Evolutionary conservation across 768 basidiomycete species (phyloP), one percentile per base, ranked within the genome.

Genomic region (Pholiota microspora): DNA sequence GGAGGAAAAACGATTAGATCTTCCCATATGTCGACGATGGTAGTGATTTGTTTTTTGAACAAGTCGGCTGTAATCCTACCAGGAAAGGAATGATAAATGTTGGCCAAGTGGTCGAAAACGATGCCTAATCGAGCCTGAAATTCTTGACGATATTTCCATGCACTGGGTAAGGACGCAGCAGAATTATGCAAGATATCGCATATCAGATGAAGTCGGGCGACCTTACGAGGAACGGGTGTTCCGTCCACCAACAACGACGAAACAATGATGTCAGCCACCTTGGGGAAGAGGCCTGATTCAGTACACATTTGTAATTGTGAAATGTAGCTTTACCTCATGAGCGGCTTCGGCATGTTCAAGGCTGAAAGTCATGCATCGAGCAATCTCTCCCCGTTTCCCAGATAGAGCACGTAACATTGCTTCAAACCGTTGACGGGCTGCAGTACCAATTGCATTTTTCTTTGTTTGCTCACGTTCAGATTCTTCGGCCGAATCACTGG

Each of bases 121-220:
- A 89, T 82, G n/a, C 91, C 92, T 4, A 99, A 81, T 34, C 92
- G 79, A 8, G 85, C 79, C 67, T 98, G 96, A 63, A 98, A 96
- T 62, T 96, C 92, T 57, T 93, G 86, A 27, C 97, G 88, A 71
- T 92, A 98, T 68, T 92, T 94, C 97, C 97, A 99, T 6, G 95
- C 96, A 69, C 93, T 95, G 0, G 94, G 94, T 12, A 98, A 82
- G 2, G 94, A 77, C 2, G 92, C 93, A 29, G 93, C 92, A 18
- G 95, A 97, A 69, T 99, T 99, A 71, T 98, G 95, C 40, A 99
- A 78, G 59, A 99, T 98, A 67, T 99, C 97, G 67, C 95, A 98
- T 51, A 98, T 92, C 55, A 99, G 80, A 73, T 98, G 88, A 24
- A 99, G 80, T 23, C 97, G 87, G 23, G 97, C 92, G 51, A 98